These are phyloP conservation scores for Hypoxylon cercidicola DNA, from an alignment of 495 filamentous ascomycete species.

Conservation along the genomic window DNA sequence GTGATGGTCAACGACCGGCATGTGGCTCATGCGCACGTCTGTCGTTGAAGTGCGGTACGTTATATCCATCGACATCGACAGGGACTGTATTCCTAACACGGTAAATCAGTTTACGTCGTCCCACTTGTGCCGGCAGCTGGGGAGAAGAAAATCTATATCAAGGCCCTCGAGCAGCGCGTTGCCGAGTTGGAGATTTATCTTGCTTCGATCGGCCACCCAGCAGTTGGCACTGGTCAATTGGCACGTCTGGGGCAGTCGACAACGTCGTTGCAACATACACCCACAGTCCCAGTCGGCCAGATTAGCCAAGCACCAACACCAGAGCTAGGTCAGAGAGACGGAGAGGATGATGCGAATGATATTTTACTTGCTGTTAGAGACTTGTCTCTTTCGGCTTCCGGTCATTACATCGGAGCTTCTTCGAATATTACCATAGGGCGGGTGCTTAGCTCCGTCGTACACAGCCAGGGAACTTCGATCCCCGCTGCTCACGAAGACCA, in stretches of 20 bases:
- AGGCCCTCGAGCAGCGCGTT: slow-evolving; percentile 47
- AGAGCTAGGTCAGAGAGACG: slow-evolving; percentile 17
- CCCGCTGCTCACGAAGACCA: slow-evolving; percentile 19
- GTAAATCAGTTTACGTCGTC: slow-evolving; percentile 39
- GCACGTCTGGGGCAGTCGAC: slow-evolving; percentile 19
- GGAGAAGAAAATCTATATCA: slow-evolving; percentile 49
- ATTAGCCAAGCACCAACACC: slow-evolving; percentile 1
- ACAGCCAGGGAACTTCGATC: slow-evolving; percentile 34
- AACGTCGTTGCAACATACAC: slow-evolving; percentile 20
- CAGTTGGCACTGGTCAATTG: slow-evolving; percentile 34
- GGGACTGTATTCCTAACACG: slow-evolving; percentile 5
- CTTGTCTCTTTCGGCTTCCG: slow-evolving; percentile 43
- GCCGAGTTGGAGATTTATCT: slow-evolving; percentile 46
- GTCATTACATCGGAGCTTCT: slow-evolving; percentile 42
- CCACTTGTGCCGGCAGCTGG: slow-evolving; percentile 43
- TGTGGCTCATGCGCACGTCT: slow-evolving; percentile 45
- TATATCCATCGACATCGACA: not conserved
- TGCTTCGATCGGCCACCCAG: slow-evolving; percentile 33
- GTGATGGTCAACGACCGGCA: slow-evolving; percentile 43
- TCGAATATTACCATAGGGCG: slow-evolving; percentile 45
- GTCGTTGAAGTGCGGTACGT: slow-evolving; percentile 45
- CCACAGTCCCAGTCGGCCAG: slow-evolving; percentile 10
- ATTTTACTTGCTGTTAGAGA: slow-evolving; percentile 42
- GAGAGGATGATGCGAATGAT: slow-evolving; percentile 40
- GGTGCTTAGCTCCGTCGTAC: slow-evolving; percentile 44